Evolutionary conservation across 257 asterid species (phyloP).

Genomic region (Solanum chilense): DNA sequence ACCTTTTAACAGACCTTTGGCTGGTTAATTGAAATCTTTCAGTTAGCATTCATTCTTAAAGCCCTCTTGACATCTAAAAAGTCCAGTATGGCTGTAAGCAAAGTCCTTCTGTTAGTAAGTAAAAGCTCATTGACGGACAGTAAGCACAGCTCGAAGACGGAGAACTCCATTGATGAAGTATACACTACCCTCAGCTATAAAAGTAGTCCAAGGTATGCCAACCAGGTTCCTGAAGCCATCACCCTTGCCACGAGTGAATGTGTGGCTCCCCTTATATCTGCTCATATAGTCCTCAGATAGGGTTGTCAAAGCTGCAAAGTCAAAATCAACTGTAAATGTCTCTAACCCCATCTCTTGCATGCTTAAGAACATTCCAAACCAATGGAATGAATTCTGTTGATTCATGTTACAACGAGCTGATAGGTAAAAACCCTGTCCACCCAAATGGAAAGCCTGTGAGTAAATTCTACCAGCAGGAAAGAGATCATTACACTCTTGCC

Average conservation of each 20-base stretch:
- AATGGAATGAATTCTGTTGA: constrained; percentile 4
- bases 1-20: neutral
- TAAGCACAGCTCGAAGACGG: constrained; percentile 8
- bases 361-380: constrained; percentile 9
- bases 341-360: constrained; percentile 3
- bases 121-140: neutral
- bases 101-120: neutral
- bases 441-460: constrained; percentile 11
- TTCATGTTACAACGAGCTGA: constrained; percentile 11
- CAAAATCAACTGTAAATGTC: constrained; percentile 5
- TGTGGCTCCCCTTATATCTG: constrained; percentile 7
- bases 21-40: neutral
- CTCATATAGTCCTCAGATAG: neutral
- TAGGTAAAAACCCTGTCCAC: constrained; percentile 7
- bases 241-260: constrained; percentile 4
- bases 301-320: constrained; percentile 2
- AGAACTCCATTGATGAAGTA: constrained; percentile 8
- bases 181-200: neutral
- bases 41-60: neutral
- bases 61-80: neutral
- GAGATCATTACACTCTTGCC: constrained; percentile 3
- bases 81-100: neutral
- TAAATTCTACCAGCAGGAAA: constrained; percentile 6
- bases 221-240: constrained; percentile 4
- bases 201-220: constrained; percentile 6